phyloP scores from a whole-genome alignment of 2,329 filamentous ascomycete species.

The Epichloe festucae region DNA sequence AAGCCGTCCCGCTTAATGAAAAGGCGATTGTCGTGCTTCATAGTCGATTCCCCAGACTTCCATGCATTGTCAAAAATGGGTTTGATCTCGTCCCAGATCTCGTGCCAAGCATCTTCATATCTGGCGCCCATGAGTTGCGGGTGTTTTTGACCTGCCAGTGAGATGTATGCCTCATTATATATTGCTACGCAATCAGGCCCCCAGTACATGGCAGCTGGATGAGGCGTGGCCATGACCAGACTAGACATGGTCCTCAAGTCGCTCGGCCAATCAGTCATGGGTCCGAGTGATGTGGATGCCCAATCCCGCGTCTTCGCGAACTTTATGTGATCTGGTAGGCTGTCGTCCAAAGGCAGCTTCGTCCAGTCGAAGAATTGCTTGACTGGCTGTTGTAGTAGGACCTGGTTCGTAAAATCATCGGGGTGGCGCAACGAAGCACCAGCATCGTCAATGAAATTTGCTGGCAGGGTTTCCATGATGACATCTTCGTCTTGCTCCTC shows the following conservation, averaged over 20 bases:
- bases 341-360: constrained; percentile 47
- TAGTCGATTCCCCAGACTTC: constrained; percentile 60
- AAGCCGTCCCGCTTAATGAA: constrained; percentile 58
- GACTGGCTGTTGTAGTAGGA: constrained; percentile 17
- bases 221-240: constrained; percentile 65
- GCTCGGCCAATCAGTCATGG: constrained; percentile 59
- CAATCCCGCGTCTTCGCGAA: constrained; percentile 63
- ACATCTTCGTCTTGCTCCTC: constrained; percentile 2
- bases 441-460: constrained; percentile 5
- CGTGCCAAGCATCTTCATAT: constrained; percentile 56
- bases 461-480: not conserved
- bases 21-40: constrained; percentile 72
- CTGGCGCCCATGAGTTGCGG: constrained; percentile 60
- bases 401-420: constrained; percentile 29
- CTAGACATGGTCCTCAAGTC: constrained; percentile 70
- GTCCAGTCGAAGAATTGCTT: constrained; percentile 61
- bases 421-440: constrained; percentile 19
- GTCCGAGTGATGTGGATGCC: constrained; percentile 58
- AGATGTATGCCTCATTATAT: constrained; percentile 62
- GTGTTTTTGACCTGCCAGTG: constrained; percentile 65
- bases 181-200: constrained; percentile 53
- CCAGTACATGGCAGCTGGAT: constrained; percentile 71
- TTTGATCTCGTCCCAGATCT: constrained; percentile 62
- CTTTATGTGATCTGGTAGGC: constrained; percentile 56
- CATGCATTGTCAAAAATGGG: constrained; percentile 56